These are phyloP conservation scores for Arthrinium phaeospermum DNA, from an alignment of 2,329 filamentous ascomycete species.

Conservation along the genomic window DNA sequence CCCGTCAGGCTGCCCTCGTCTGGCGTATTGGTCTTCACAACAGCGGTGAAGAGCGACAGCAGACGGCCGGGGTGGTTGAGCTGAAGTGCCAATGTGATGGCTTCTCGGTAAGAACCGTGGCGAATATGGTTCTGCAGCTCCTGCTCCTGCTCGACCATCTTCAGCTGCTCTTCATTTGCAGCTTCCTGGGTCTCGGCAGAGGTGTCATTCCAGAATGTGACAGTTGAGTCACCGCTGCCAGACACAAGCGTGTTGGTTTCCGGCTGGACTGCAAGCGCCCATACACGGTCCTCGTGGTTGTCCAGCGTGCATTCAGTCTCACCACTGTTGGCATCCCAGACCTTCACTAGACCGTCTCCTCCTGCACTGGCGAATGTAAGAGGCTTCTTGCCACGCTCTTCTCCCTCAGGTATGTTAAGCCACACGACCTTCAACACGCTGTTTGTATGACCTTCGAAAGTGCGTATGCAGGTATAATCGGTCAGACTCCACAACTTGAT, in stretches of 20 bases:
- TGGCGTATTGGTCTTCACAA: constrained; percentile 67
- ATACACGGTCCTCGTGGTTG: constrained; percentile 95
- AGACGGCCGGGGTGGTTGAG: constrained; percentile 93
- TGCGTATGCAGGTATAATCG: constrained; percentile 91
- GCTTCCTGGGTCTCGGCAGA: constrained; percentile 79
- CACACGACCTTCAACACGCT: constrained; percentile 93
- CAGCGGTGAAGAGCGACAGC: constrained; percentile 81
- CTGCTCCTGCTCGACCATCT: constrained; percentile 92
- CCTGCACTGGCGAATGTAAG: constrained; percentile 84
- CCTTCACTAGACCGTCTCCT: constrained; percentile 92
- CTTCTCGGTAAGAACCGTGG: constrained; percentile 86
- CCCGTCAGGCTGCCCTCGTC: constrained; percentile 71
- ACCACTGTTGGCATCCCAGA: constrained; percentile 88
- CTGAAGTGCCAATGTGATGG: constrained; percentile 88
- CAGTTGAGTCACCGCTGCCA: constrained; percentile 87
- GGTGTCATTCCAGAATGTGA: constrained; percentile 96
- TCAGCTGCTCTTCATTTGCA: constrained; percentile 74
- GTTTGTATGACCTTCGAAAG: constrained; percentile 95
- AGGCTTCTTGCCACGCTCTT: constrained; percentile 61
- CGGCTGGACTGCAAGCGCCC: constrained; percentile 81
- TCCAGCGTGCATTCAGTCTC: constrained; percentile 90
- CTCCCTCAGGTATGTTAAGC: constrained; percentile 64
- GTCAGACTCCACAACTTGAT: constrained; percentile 93
- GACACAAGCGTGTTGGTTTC: constrained; percentile 78
- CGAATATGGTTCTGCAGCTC: constrained; percentile 92